A percentile compares a stretch with the other conserved stretches of the same genome.
phyloP scores from a whole-genome alignment of 148 eudicot genomes.

The Spergularia marina region DNA sequence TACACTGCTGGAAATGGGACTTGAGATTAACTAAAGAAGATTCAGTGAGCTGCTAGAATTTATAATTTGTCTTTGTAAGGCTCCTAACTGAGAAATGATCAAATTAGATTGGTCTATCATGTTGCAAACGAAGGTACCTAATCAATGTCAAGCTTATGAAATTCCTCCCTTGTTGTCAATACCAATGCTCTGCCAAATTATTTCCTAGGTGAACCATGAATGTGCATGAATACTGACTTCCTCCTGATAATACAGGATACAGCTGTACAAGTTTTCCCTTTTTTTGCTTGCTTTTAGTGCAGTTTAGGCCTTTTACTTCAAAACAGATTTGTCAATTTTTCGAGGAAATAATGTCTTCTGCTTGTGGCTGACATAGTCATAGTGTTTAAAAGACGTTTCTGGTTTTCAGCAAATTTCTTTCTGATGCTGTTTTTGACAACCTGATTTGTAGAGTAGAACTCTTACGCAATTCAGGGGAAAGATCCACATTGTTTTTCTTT shows the following conservation, averaged over 20 bases:
- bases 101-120: neutral
- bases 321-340: neutral
- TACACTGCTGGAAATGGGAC: no score
- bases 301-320: neutral
- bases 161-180: no score
- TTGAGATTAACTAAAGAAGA: no score
- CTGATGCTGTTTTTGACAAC: neutral
- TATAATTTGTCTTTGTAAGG: neutral
- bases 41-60: no score
- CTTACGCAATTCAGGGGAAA: neutral
- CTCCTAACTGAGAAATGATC: neutral
- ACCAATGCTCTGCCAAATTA: no score
- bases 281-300: neutral
- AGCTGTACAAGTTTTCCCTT: neutral
- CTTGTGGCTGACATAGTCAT: neutral
- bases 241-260: neutral
- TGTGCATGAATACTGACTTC: neutral
- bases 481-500: neutral
- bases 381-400: neutral
- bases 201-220: no score
- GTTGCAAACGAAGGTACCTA: no score
- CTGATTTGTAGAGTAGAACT: neutral
- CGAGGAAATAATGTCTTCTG: neutral
- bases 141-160: neutral
- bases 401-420: neutral